These are phyloP conservation scores for Komagataea norvegica DNA, from an alignment of 1,139 yeast species.

Conservation along the genomic window DNA sequence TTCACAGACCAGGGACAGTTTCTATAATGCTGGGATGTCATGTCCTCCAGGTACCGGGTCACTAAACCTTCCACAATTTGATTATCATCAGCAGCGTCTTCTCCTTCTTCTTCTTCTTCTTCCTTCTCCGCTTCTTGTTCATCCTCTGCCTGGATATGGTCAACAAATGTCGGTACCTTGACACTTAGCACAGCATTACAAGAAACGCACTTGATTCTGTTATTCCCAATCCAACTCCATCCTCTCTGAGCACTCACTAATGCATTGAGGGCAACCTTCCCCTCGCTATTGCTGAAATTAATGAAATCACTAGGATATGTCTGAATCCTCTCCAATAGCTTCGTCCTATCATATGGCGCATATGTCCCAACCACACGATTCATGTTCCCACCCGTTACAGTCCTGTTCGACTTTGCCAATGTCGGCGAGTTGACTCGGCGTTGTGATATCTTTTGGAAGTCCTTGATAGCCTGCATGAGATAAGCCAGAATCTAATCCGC, in stretches of 20 bases:
- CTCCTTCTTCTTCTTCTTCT: not conserved
- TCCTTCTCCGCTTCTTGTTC: not conserved
- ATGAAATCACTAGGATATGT: not conserved
- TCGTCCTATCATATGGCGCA: not conserved
- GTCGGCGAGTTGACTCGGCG: not conserved
- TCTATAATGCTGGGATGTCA: conserved; percentile 12
- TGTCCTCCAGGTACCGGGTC: conserved; percentile 10
- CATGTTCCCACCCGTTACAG: not conserved
- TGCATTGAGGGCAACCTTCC: not conserved
- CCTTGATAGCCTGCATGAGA: not conserved
- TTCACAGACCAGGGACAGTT: conserved; percentile 24
- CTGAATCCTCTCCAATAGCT: not conserved
- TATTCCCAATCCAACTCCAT: not conserved
- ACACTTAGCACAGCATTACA: conserved; percentile 1
- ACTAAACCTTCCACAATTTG: no score
- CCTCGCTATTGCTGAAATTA: not conserved
- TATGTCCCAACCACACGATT: not conserved
- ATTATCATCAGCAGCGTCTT: not conserved
- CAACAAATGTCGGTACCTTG: not conserved
- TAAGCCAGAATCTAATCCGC: no score
- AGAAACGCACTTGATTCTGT: not conserved
- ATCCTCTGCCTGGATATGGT: not conserved
- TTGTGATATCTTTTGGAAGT: not conserved
- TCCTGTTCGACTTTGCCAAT: not conserved
- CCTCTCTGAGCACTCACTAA: not conserved